Base-by-base conservation (phyloP, 2,329 filamentous ascomycete genomes). In the Albophoma yamanashiensis region DNA sequence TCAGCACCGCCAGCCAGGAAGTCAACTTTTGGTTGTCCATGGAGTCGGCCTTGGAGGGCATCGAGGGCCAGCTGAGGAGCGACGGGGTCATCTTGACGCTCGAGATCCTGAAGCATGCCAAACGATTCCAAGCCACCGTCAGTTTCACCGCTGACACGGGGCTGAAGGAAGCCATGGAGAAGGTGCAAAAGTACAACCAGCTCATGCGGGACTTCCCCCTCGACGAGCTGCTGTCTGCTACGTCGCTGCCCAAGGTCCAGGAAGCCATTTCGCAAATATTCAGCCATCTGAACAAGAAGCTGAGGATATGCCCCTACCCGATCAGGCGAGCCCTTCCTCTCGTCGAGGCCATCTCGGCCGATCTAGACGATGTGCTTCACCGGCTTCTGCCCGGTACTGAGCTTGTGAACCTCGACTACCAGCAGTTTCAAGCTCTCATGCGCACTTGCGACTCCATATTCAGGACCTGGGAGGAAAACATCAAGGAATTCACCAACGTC, bases 11-110 rank as follows among this genome's bases (percentile, higher is more conserved):
- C 39, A 93, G 91, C 60, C 94, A 97, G 73, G 94, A 99, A 74
- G 96, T 99, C 74, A 97, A 97, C 74, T 99, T 99, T 71, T 99
- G 94, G 94, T 75, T 99, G 57, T 95, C 92, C 2, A 96, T 99
- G 89, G 95, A 99, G 74, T 89, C 88, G 20, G 91, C 92, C 5
- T 76, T 99, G 64, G 92, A 97, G 72, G 89, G 89, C 36, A 96
- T 99, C 62, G 93, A 97, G 72, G 84, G 82, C 47, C 93, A 97
- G 73, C 82, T 99, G 60, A 82, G 87, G 63, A 92, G 92, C 64
- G 91, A 96, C 60, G 94, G 94, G 36, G 93, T 99, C 25, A 82
- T 86, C 66, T 76, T 99, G 68, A 97, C 95, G 0, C 83, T 99
- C 71, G 93, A 97, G 67, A 93, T 99, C 62, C 81, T 99, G 63